A percentile compares a stretch with the other conserved stretches of the same genome.
These are phyloP conservation scores for Vanrija humicola DNA, from an alignment of 1,284 basidiomycete genomes.

Conservation along the genomic window DNA sequence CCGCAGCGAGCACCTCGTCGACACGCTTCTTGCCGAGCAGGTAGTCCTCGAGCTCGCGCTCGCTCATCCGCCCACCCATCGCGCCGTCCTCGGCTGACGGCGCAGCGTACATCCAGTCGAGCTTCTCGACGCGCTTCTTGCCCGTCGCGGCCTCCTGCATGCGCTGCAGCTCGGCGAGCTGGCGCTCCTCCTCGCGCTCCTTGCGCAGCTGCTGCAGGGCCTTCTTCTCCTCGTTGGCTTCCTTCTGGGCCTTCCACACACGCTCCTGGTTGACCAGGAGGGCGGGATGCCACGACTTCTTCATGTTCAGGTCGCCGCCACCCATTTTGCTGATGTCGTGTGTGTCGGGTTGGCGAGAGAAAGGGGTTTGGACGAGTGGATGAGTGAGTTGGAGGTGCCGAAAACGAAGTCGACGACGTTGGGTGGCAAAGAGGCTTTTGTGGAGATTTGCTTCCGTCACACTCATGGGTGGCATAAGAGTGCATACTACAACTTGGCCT, in stretches of 20 bases:
- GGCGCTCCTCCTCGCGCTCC: slow-evolving; percentile 95
- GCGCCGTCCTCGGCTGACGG: slow-evolving; percentile 81
- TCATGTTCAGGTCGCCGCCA: slow-evolving; percentile 66
- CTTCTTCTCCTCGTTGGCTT: slow-evolving; percentile 96
- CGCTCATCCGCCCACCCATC: slow-evolving; percentile 47
- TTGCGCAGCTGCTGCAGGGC: slow-evolving; percentile 93
- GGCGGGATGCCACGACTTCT: slow-evolving; percentile 96
- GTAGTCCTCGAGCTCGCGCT: slow-evolving; percentile 93
- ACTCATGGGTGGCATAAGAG: not conserved
- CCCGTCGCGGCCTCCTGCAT: slow-evolving; percentile 92
- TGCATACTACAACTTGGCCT: not conserved
- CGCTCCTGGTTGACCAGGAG: slow-evolving; percentile 97
- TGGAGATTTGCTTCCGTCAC: not conserved
- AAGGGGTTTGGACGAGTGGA: not conserved
- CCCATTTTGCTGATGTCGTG: slow-evolving; percentile 68
- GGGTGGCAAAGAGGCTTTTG: not conserved
- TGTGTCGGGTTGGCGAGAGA: not conserved
- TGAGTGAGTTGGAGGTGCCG: not conserved
- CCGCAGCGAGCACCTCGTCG: slow-evolving; percentile 81
- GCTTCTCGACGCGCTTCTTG: slow-evolving; percentile 83
- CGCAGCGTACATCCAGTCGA: slow-evolving; percentile 99
- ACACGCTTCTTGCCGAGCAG: slow-evolving; percentile 97
- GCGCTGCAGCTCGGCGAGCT: slow-evolving; percentile 91
- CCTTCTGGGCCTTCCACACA: slow-evolving; percentile 98
- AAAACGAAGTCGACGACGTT: not conserved